These are phyloP conservation scores for Entoloma clypeatum DNA, from an alignment of 1,284 basidiomycete genomes.

Conservation along the genomic window DNA sequence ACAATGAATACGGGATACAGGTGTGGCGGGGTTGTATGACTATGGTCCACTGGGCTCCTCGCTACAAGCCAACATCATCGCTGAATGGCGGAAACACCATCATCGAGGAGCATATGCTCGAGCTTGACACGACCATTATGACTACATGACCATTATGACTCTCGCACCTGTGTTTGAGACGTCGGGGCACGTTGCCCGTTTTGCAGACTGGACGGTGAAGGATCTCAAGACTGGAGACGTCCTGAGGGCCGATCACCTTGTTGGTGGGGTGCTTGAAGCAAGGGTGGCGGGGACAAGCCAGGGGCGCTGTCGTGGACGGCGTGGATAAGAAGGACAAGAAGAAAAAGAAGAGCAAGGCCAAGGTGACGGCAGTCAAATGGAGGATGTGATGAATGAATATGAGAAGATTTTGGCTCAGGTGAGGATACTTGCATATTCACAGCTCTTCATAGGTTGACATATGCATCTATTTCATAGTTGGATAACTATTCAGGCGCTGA, in stretches of 20 bases:
- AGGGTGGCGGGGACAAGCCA: conserved; percentile 84
- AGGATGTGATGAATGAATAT: conserved; percentile 77
- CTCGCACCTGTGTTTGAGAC: conserved; percentile 95
- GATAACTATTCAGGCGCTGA: conserved; percentile 92
- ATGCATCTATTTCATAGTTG: conserved; percentile 61
- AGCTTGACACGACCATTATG: conserved; percentile 98
- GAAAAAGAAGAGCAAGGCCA: conserved; percentile 82
- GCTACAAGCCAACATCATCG: no score
- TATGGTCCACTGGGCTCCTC: no score
- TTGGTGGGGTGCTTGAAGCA: conserved; percentile 89
- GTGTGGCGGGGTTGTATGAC: no score
- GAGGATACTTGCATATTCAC: conserved; percentile 24
- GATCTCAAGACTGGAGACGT: no score
- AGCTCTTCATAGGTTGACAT: neutral
- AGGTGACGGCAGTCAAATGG: conserved; percentile 69
- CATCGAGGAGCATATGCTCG: no score
- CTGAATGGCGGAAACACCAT: no score
- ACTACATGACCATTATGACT: conserved; percentile 96
- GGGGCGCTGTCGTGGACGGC: conserved; percentile 57
- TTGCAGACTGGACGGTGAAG: conserved; percentile 99
- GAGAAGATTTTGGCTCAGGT: conserved; percentile 83
- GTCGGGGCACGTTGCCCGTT: conserved; percentile 96
- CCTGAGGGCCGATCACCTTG: no score
- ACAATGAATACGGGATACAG: no score
- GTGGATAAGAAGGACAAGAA: conserved; percentile 56